Percentiles rank a stretch among this genome's conserved stretches.
Evolutionary conservation across 495 filamentous ascomycete species (phyloP).

Genomic region (Letharia lupina): DNA sequence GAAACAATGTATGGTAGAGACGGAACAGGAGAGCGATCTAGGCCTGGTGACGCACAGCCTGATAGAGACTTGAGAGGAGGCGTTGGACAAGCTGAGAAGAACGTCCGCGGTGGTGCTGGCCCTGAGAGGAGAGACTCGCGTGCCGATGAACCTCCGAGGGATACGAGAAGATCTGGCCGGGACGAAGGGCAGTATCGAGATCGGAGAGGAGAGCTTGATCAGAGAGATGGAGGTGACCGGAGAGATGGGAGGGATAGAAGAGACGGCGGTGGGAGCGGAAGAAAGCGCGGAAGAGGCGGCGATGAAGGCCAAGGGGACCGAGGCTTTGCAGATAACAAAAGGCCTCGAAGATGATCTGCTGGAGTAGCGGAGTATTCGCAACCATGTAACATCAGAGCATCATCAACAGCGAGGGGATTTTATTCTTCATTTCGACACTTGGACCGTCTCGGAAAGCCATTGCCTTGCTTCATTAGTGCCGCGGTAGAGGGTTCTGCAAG

Average conservation of each 20-base stretch:
- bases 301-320: constrained; percentile 19
- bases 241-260: constrained; percentile 22
- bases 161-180: constrained; percentile 17
- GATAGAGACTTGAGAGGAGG: constrained; percentile 11
- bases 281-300: constrained; percentile 22
- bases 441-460: background rate
- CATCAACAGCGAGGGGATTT: background rate
- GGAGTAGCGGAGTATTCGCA: background rate
- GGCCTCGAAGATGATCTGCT: constrained; percentile 21
- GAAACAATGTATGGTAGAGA: constrained; percentile 13
- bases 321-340: constrained; percentile 22
- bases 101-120: constrained; percentile 13
- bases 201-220: constrained; percentile 14
- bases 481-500: background rate
- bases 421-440: background rate
- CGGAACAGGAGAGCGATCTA: constrained; percentile 16
- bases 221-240: constrained; percentile 20
- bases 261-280: constrained; percentile 20
- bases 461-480: background rate
- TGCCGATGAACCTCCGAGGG: constrained; percentile 11
- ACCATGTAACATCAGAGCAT: constrained; percentile 9
- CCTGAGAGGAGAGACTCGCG: constrained; percentile 12
- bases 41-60: constrained; percentile 6
- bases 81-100: constrained; percentile 7
- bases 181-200: constrained; percentile 15